Evolutionary conservation across 2,329 filamentous ascomycete species (phyloP), one percentile per base, ranked within the genome.

Genomic region (Nectriaceae sp.): DNA sequence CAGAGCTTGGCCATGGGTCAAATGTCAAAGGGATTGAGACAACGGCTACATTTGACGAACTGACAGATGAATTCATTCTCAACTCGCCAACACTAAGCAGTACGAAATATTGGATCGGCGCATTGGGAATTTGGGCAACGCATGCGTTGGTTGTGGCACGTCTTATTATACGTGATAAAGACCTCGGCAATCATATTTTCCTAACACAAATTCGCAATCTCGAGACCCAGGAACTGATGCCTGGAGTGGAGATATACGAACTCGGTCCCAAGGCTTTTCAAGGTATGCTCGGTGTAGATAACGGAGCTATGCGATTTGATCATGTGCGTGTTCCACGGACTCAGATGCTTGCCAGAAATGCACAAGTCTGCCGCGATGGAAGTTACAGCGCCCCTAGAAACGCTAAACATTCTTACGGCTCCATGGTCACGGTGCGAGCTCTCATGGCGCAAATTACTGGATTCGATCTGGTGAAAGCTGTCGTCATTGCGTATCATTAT

Each of bases 71-170:
- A 3, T 91, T 92, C 61, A 85, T 76, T 13, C 76, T 92, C 29
- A 83, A 91, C 68, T 89, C 86, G 1, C 88, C 88, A 10, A 76
- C 83, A 52, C 75, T 91, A 47, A 91, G 88, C 2, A 81, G 88
- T 0, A 87, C 85, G 26, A 93, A 93, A 65, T 93, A 88, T 88
- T 92, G 89, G 89, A 90, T 90, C 59, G 89, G 89, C 2, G 88
- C 87, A 11, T 76, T 92, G 3, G 89, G 88, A 43, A 79, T 86
- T 59, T 85, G 85, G 3, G 88, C 89, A 38, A 92, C 89, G 65
- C 79, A 90, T 62, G 88, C 88, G 1, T 83, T 89, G 2, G 87
- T 92, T 3, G 90, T 92, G 78, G 88, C 89, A 0, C 88, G 91
- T 69, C 75, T 92, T 21, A 79, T 85, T 53, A 78, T 90, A 52